Conservation (phyloP, 1,284 basidiomycete genomes). For the Malassezia caprae region DNA sequence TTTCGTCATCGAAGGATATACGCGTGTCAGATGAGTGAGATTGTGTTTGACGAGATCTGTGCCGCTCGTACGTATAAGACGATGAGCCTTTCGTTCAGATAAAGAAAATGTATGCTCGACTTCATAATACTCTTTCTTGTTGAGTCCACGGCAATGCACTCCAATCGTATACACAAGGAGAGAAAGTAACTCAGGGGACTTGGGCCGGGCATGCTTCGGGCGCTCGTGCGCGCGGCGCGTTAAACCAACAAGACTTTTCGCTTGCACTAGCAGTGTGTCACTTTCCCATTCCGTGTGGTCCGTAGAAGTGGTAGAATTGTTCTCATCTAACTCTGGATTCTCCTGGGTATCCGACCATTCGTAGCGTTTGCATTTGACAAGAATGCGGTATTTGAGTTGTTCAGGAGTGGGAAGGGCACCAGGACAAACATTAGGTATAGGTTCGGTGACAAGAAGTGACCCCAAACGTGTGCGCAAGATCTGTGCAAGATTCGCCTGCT, state of each 20-base stretch:
- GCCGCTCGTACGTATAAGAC: slow-evolving; percentile 25
- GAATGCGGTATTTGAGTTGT: slow-evolving; percentile 65
- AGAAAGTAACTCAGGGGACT: slow-evolving; percentile 64
- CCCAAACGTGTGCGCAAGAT: slow-evolving; percentile 75
- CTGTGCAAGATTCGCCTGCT: slow-evolving; percentile 70
- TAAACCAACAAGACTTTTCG: slow-evolving; percentile 24
- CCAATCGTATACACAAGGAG: slow-evolving; percentile 90
- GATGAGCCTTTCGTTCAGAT: slow-evolving; percentile 59
- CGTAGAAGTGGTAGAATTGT: slow-evolving; percentile 9
- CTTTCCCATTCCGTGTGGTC: slow-evolving; percentile 22
- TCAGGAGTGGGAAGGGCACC: slow-evolving; percentile 70
- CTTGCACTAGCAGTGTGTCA: slow-evolving; percentile 22
- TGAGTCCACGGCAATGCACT: slow-evolving; percentile 84
- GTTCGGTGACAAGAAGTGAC: slow-evolving; percentile 53
- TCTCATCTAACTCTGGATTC: not conserved
- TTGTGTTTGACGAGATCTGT: slow-evolving; percentile 78
- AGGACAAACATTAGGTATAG: slow-evolving; percentile 37
- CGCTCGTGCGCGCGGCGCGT: slow-evolving; percentile 10
- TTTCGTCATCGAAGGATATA: slow-evolving; percentile 75
- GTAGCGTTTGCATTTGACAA: slow-evolving; percentile 60
- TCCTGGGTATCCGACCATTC: not conserved
- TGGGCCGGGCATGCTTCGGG: slow-evolving; percentile 41
- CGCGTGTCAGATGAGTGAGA: slow-evolving; percentile 69
- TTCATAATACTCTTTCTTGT: slow-evolving; percentile 77
- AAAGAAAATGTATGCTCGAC: slow-evolving; percentile 85